phyloP scores from a whole-genome alignment of 2,329 filamentous ascomycete species.

The Zasmidium angulare region DNA sequence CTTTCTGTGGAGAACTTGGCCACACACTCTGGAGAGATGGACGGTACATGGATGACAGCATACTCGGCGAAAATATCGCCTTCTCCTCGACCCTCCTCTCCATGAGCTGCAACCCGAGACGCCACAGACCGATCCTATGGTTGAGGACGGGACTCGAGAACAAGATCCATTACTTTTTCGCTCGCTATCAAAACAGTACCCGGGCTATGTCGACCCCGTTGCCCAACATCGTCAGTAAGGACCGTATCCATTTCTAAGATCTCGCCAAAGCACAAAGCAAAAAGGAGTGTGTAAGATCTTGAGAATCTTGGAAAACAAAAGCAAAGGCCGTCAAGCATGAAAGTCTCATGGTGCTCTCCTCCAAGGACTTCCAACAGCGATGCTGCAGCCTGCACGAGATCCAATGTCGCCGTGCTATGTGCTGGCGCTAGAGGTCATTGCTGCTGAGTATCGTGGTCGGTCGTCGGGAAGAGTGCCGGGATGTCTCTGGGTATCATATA shows the following conservation, averaged over 20 bases:
- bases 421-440: neutral
- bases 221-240: neutral
- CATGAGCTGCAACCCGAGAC: too few relatives aligned
- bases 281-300: neutral
- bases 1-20: too few relatives aligned
- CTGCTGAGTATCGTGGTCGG: neutral
- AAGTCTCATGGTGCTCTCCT: neutral
- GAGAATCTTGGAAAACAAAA: neutral
- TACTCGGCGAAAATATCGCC: too few relatives aligned
- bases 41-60: too few relatives aligned
- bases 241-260: neutral
- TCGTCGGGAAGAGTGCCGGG: neutral
- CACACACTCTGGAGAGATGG: too few relatives aligned
- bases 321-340: neutral
- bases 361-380: neutral
- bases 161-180: neutral
- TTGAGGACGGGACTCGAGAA: neutral
- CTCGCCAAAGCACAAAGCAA: neutral
- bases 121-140: too few relatives aligned
- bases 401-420: neutral
- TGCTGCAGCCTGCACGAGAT: neutral
- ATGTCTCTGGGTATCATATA: neutral
- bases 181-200: neutral
- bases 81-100: neutral
- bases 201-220: neutral